These are phyloP conservation scores for Tulasnella sp. DNA, from an alignment of 768 basidiomycete genomes.

Conservation along the genomic window DNA sequence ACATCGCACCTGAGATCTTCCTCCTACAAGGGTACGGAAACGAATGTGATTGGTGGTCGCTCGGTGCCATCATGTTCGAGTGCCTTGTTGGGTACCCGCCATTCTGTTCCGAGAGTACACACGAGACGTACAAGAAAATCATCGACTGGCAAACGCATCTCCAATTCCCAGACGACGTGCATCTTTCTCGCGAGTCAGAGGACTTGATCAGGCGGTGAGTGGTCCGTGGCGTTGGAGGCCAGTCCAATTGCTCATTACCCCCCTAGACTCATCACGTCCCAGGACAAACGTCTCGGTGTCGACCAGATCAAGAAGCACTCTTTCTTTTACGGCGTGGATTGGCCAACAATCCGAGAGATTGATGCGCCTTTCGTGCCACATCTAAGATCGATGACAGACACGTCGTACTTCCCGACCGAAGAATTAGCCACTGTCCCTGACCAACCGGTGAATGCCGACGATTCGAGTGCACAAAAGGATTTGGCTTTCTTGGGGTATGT, in stretches of 20 bases:
- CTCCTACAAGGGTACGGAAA: constrained; percentile 93
- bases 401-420: constrained; percentile 96
- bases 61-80: constrained; percentile 98
- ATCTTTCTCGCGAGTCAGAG: constrained; percentile 82
- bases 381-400: constrained; percentile 83
- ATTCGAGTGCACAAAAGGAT: constrained; percentile 35
- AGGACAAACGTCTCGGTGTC: constrained; percentile 61
- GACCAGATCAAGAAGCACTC: constrained; percentile 86
- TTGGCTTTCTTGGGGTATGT: constrained; percentile 46
- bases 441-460: constrained; percentile 32
- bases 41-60: constrained; percentile 99
- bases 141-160: constrained; percentile 86
- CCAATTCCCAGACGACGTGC: constrained; percentile 85
- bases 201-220: constrained; percentile 56
- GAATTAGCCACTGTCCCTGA: constrained; percentile 66
- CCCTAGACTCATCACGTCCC: constrained; percentile 57
- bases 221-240: neutral
- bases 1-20: constrained; percentile 97
- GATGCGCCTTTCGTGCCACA: constrained; percentile 96
- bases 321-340: constrained; percentile 95
- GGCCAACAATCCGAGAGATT: constrained; percentile 74
- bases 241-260: neutral
- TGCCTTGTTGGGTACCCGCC: constrained; percentile 95
- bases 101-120: constrained; percentile 92
- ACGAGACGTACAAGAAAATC: constrained; percentile 97